phyloP scores from a whole-genome alignment of 169 alveolate genomes.

The Eimeria acervulina region DNA sequence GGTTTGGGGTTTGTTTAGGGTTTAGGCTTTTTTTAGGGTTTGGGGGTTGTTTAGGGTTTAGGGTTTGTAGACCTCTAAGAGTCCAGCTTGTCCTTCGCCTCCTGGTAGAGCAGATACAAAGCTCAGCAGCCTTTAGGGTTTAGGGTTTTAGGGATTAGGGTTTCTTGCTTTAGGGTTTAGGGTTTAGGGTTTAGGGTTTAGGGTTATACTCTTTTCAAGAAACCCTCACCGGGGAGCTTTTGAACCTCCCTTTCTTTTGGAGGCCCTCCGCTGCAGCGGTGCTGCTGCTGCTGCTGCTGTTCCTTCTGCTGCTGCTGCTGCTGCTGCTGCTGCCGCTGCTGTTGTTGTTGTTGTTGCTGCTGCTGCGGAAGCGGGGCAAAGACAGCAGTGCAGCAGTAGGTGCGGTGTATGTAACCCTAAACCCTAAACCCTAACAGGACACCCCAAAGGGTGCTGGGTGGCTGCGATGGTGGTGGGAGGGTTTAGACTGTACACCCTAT shows the following conservation, averaged over 20 bases:
- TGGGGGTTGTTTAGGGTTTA: too few species aligned
- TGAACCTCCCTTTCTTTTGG: neutral
- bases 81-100: too few species aligned
- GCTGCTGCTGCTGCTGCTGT: neutral
- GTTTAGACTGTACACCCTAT: too few species aligned
- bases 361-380: neutral
- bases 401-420: neutral
- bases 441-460: too few species aligned
- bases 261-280: neutral
- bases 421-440: too few species aligned
- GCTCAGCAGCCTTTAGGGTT: neutral
- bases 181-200: constrained; percentile 4
- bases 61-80: too few species aligned
- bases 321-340: neutral
- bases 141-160: constrained; percentile 1
- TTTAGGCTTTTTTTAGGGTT: too few species aligned
- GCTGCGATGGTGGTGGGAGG: too few species aligned
- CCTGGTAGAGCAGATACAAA: too few species aligned
- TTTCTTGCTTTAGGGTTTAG: neutral
- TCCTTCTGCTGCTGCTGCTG: neutral
- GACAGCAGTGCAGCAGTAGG: constrained; percentile 9
- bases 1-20: too few species aligned
- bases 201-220: neutral
- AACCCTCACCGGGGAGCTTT: neutral
- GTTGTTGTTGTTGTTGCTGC: neutral